A percentile compares a stretch with the other conserved stretches of the same genome.
These are phyloP conservation scores for Papiliotrema fonsecae DNA, from an alignment of 1,284 basidiomycete species.

Conservation along the genomic window DNA sequence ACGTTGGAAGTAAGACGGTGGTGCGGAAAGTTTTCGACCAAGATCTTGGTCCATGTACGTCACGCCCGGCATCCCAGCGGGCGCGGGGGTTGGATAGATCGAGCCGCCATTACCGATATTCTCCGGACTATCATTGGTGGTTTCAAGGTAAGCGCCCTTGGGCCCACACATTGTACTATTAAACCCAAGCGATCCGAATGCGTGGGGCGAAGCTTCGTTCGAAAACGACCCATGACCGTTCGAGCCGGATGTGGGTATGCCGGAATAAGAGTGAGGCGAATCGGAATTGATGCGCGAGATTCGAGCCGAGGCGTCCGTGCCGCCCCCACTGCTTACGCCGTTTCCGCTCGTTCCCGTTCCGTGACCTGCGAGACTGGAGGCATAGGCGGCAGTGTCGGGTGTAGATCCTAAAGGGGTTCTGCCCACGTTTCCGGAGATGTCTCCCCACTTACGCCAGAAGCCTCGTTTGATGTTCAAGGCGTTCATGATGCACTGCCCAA, in stretches of 20 bases:
- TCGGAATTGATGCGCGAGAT: background rate
- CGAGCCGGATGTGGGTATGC: too few relatives aligned
- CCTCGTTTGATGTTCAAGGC: conserved; percentile 45
- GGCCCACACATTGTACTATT: too few relatives aligned
- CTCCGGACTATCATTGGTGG: too few relatives aligned
- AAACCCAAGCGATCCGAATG: too few relatives aligned
- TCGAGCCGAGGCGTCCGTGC: background rate
- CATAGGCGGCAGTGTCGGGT: conserved; percentile 14
- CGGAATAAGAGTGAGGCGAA: background rate
- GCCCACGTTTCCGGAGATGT: conserved; percentile 6
- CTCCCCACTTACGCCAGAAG: conserved; percentile 25
- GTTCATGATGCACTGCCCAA: conserved; percentile 35
- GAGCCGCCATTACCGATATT: too few relatives aligned
- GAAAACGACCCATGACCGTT: background rate
- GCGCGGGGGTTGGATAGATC: too few relatives aligned
- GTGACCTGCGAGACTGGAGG: background rate
- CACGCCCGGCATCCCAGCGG: too few relatives aligned
- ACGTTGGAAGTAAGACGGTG: too few relatives aligned
- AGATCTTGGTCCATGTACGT: too few relatives aligned
- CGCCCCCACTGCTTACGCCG: background rate
- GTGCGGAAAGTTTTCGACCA: too few relatives aligned
- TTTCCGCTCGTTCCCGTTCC: background rate
- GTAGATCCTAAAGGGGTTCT: conserved; percentile 27
- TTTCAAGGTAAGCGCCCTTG: too few relatives aligned
- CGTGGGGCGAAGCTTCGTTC: too few relatives aligned